Evolutionary conservation across 106 monocot species (phyloP).

Genomic region (Allium sativum): DNA sequence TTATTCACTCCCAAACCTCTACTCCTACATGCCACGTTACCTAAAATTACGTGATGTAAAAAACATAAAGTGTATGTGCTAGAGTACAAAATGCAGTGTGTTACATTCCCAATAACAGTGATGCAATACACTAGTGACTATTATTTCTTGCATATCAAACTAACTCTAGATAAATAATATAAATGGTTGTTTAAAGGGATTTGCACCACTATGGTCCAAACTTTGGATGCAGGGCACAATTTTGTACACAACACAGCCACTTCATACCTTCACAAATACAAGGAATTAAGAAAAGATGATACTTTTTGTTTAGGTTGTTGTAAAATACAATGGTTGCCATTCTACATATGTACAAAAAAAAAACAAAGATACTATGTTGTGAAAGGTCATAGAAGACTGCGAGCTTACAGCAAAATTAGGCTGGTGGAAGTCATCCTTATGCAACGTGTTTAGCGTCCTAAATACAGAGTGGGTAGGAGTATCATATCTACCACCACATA

Average conservation of each 20-base stretch:
- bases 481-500: slow-evolving; percentile 90
- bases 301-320: background rate
- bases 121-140: too few relatives aligned
- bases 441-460: slow-evolving; percentile 60
- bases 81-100: too few relatives aligned
- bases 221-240: background rate
- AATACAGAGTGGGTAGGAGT: slow-evolving; percentile 65
- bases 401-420: slow-evolving; percentile 64
- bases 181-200: background rate
- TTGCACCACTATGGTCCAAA: background rate
- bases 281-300: background rate
- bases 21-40: too few relatives aligned
- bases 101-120: too few relatives aligned
- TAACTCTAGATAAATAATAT: too few relatives aligned
- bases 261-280: background rate
- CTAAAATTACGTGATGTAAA: too few relatives aligned
- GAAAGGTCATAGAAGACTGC: background rate
- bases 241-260: background rate
- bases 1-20: too few relatives aligned
- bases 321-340: background rate
- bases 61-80: too few relatives aligned
- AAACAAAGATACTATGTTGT: background rate
- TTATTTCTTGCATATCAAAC: too few relatives aligned
- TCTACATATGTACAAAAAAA: too few relatives aligned
- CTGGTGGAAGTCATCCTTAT: slow-evolving; percentile 85